Base-by-base conservation (phyloP, 2,329 filamentous ascomycete genomes). In the Xylaria sp. region DNA sequence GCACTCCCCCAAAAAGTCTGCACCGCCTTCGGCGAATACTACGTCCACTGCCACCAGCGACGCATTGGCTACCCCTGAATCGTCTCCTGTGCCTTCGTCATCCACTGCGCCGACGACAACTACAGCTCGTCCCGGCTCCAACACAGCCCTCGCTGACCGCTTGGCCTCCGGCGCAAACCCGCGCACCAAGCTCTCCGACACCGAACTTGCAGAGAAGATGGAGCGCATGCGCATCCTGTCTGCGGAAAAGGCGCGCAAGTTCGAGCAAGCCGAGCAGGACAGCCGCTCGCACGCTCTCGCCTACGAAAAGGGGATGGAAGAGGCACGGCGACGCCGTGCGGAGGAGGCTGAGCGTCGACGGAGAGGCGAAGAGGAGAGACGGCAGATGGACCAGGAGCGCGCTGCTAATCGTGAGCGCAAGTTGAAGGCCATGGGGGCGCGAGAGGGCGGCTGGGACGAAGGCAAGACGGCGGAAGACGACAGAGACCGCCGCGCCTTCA, bases 351-450 rank as follows among this genome's bases (percentile, higher is more conserved):
- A 85, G 70, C 78, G 79, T 54, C 77, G 83, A 19, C 76, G 77
- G 56, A 76, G 78, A n/a, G 80, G 79, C 46, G 85, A 86, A 13
- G 83, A 83, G 64, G 81, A 85, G 53, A 74, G 80, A 21, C 77
- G 77, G 29, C 79, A 78, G 64, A 77, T 85, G 64, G 84, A 87
- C 25, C 84, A 87, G 37, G 86, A 88, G 76, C 80, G 86, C 11
- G 84, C 82, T 23, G 81, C 80, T 66, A 88, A 88, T 69, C 74
- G 85, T 8, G 84, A 87, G 73, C 76, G 86, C 52, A 88, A 88
- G 71, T 77, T 88, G 19, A 83, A 83, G 66, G 85, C 85, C 0
- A 81, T 87, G 76, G 79, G 80, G 29, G 76, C 75, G 47, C 83
- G 82, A 71, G 80, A 84, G 38, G 76, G 78, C 43, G 81, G 78